Evolutionary conservation across 305 asterid species (phyloP).

Genomic region (Fraxinus velutina): DNA sequence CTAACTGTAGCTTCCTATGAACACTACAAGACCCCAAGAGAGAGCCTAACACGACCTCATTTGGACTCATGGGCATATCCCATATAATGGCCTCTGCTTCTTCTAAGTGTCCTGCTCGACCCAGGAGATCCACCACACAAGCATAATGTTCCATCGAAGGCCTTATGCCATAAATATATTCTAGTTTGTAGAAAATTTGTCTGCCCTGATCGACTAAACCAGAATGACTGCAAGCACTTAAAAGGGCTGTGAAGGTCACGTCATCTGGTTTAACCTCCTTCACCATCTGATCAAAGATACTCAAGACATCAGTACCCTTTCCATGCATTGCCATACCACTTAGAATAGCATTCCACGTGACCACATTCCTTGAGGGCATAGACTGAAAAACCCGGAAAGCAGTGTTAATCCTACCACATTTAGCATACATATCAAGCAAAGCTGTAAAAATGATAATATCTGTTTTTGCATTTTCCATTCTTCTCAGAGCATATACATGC

Average conservation of each 20-base stretch:
- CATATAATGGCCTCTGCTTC: slow-evolving; percentile 69
- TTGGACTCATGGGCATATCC: slow-evolving; percentile 67
- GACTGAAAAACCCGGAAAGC: slow-evolving; percentile 50
- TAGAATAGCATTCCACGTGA: slow-evolving; percentile 70
- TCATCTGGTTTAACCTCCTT: slow-evolving; percentile 58
- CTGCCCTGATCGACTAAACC: slow-evolving; percentile 70
- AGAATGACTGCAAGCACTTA: slow-evolving; percentile 79
- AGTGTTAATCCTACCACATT: slow-evolving; percentile 57
- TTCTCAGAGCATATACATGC: slow-evolving; percentile 51
- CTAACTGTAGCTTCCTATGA: slow-evolving; percentile 46
- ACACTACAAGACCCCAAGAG: slow-evolving; percentile 67
- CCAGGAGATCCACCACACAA: slow-evolving; percentile 70
- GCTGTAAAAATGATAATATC: slow-evolving; percentile 58
- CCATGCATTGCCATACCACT: slow-evolving; percentile 84
- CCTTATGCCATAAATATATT: slow-evolving; percentile 32
- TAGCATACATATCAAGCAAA: slow-evolving; percentile 78
- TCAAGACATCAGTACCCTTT: slow-evolving; percentile 44
- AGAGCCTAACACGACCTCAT: slow-evolving; percentile 76
- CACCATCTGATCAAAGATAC: slow-evolving; percentile 54
- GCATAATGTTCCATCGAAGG: slow-evolving; percentile 74
- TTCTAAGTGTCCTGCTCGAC: slow-evolving; percentile 60
- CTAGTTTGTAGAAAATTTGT: slow-evolving; percentile 45
- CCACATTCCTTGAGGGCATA: slow-evolving; percentile 43
- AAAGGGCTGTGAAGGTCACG: slow-evolving; percentile 59
- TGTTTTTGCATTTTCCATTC: slow-evolving; percentile 27